Evolutionary conservation across 2,329 filamentous ascomycete species (phyloP).

Genomic region (Dothideomycetes sp.): DNA sequence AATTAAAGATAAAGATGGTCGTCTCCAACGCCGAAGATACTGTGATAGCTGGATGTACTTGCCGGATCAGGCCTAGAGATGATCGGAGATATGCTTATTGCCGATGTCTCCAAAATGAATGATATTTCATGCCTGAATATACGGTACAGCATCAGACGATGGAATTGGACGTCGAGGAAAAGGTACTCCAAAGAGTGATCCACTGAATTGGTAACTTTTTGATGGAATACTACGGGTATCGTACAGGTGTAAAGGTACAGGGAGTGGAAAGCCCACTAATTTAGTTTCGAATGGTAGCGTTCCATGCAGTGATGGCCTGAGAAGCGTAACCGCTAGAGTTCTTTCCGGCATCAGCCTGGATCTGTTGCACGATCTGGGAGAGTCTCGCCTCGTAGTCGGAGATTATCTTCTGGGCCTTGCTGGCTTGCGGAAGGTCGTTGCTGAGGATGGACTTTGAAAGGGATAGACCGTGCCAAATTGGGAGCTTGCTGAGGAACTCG

Average conservation of each 20-base stretch:
- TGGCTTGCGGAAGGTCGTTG: conserved; percentile 16
- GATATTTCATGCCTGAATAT: no score
- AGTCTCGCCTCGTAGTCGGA: conserved; percentile 5
- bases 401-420: conserved; percentile 5
- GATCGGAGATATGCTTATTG: no score
- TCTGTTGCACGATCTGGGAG: neutral
- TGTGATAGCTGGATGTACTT: neutral
- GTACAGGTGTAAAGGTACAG: neutral
- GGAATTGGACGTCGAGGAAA: neutral
- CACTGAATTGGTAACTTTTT: neutral
- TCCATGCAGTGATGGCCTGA: neutral
- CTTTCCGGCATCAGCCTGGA: neutral
- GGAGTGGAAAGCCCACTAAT: neutral
- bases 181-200: neutral
- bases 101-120: no score
- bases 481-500: conserved; percentile 21
- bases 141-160: no score
- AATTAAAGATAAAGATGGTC: no score
- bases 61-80: neutral
- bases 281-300: neutral
- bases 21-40: no score
- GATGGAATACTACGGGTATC: neutral
- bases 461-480: conserved; percentile 33
- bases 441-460: conserved; percentile 30
- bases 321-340: neutral